Evolutionary conservation across 331 rosid genomes (phyloP), one percentile per base, ranked within the genome.

Genomic region (Pyrus hybrid): DNA sequence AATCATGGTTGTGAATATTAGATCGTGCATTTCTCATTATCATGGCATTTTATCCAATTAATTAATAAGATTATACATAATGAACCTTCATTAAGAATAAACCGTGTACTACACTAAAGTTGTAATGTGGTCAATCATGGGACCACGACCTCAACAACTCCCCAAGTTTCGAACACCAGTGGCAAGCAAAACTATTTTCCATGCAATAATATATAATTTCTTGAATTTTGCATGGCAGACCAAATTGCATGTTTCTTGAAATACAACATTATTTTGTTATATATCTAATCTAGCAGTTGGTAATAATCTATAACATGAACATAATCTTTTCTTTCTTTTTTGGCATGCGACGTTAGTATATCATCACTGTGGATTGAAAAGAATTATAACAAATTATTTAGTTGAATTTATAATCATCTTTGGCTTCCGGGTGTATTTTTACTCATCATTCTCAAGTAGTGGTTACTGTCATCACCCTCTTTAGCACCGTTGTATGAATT

Each of bases 221-320:
- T 37, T 67, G 9, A 37, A 66, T 45, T 35, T 66, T 80, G 57
- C 73, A 67, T 43, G 72, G 81, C 57, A 69, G 77, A 63, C 81
- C 43, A 65, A 63, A 28, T 70, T 28, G 63, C 74, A 23, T 77
- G 71, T 29, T 77, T 51, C 28, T 54, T 45, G 61, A 58, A 45
- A 63, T 80, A 49, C 57, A 37, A 51, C 74, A 79, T 66, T 16
- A 64, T 64, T 30, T 30, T 64, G 68, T 64, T 13, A 30, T 29
- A 30, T 51, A 57, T 6, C 14, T 20, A 30, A 11, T 29, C 29
- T 54, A 14, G 30, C 4, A 13, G 14, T 32, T 51, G 47, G 47
- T 16, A 22, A 54, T 57, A 54, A 56, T n/a, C 64, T 35, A 57
- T 26, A 13, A 57, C 75, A 35, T 20, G 18, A 1, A 66, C 30